Evolutionary conservation across 345 rosid species (phyloP), one percentile per base, ranked within the genome.

Genomic region (Sonneratia caseolaris): DNA sequence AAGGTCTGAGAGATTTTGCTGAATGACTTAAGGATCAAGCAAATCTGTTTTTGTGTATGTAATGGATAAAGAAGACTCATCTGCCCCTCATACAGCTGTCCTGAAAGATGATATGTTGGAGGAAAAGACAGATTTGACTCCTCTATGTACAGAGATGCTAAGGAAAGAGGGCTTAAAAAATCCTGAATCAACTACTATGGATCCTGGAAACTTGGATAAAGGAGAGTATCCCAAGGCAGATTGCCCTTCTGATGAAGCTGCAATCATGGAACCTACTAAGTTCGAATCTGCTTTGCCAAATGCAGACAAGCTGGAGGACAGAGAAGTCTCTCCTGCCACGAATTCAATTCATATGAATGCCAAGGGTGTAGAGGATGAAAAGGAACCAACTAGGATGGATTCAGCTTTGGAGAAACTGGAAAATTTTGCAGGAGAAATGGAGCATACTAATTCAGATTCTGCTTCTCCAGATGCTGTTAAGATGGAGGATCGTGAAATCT

Each of bases 401-500:
- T 42, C 45, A 42, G 45, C 45, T 42, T 42, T 42, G 55, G 70
- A n/a, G n/a, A 57, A 57, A n/a, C 10, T 5, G 32, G 21, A 9
- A 57, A n/a, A n/a, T 22, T 24, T 2, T n/a, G 32, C 13, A 56
- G 73, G 74, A 81, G 82, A 80, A 69, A 74, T 78, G 66, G 79
- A 74, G 24, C 71, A 24, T 61, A 36, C 72, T 47, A 42, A 71
- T 42, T 72, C 77, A 13, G 75, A n/a, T 66, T 35, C 57, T 66
- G 70, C 62, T 70, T 67, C 68, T 75, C 49, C 79, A 38, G 48
- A 71, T 68, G 72, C 65, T 80, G 85, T 69, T 36, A 75, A 75
- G 69, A 27, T 27, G 37, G 74, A 73, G 77, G 80, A 76, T 16
- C 42, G 32, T 24, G 73, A 57, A 56, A 35, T 37, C n/a, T 7